Percentiles rank a stretch among this genome's conserved stretches.
These are phyloP conservation scores for Sicyos edulis DNA, from an alignment of 306 rosid genomes.

Conservation along the genomic window DNA sequence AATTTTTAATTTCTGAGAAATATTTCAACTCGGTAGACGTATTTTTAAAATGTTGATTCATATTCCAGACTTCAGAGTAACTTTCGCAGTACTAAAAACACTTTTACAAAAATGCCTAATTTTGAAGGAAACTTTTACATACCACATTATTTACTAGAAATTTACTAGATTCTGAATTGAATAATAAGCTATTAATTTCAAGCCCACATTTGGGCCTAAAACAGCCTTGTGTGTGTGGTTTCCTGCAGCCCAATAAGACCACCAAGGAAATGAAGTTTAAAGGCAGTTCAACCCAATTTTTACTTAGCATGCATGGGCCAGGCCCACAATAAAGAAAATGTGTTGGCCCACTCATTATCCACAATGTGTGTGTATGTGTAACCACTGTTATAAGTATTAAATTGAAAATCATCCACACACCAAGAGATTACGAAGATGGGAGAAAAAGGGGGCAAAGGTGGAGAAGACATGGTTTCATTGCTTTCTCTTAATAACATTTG, in stretches of 20 bases:
- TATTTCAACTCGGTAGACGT: too few species aligned
- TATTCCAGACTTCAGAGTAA: too few species aligned
- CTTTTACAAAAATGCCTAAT: too few species aligned
- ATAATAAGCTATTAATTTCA: neutral
- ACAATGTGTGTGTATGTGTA: neutral
- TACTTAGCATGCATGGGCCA: neutral
- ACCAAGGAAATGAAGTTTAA: neutral
- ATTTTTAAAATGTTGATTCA: too few species aligned
- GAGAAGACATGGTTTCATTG: slow-evolving; percentile 19
- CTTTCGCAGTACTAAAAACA: too few species aligned
- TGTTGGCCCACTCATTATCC: neutral
- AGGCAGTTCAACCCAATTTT: neutral
- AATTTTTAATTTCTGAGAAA: too few species aligned
- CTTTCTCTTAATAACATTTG: slow-evolving; percentile 14
- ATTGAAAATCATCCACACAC: neutral
- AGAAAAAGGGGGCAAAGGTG: neutral
- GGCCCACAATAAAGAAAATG: neutral
- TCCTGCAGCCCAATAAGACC: neutral
- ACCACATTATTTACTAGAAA: too few species aligned
- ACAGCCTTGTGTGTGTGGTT: neutral
- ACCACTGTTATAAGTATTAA: neutral
- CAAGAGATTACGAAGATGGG: neutral
- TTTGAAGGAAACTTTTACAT: too few species aligned
- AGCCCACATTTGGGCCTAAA: neutral
- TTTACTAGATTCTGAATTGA: neutral